Evolutionary conservation across 139 green algal species (phyloP), one percentile per base, ranked within the genome.

Genomic region (Haematococcus lacustris): DNA sequence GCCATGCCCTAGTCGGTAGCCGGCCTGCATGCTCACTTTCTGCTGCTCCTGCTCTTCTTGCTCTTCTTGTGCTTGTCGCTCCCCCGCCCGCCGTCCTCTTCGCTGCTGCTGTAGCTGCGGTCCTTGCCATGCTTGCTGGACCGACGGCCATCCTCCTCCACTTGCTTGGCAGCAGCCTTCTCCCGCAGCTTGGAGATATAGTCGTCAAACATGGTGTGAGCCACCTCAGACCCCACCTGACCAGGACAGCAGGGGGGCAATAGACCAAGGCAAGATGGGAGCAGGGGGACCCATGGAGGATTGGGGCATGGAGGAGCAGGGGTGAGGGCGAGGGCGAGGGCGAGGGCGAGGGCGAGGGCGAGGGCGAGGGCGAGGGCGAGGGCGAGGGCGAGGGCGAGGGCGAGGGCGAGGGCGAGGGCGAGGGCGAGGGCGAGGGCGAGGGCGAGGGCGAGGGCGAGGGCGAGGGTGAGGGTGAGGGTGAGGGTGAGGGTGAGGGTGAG

Each of bases 131-230:
- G 23, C 4, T 64, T 66, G 60, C 25, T 26, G 9, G 53, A 64
- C 53, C 60, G 59, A 32, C 53, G 53, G 53, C 33, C 53, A 30
- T 64, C 34, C 35, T 64, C 3, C 74, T 72, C 30, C n/a, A 68
- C 68, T 47, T 67, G 30, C 30, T 67, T 71, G 51, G 77, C 65
- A 39, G 80, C 76, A 23, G 84, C 66, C 66, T 66, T 71, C 26
- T 75, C 70, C 3, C 66, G 69, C 38, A 87, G 62, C 62, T 82
- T 83, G 23, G 72, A 80, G 26, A 86, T 62, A 66, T 76, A 51
- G 65, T 86, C 84, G 47, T 86, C 77, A 78, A 87, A 91, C 74
- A 89, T 39, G 33, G 65, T 38, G 30, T 71, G 72, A 23, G 85
- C 82, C n/a, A 30, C 63, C 32, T 30, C 26, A 30, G 34, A 5